Percentiles rank a stretch among this genome's conserved stretches.
These are phyloP conservation scores for Pleurostoma richardsiae DNA, from an alignment of 2,329 filamentous ascomycete species.

Conservation along the genomic window DNA sequence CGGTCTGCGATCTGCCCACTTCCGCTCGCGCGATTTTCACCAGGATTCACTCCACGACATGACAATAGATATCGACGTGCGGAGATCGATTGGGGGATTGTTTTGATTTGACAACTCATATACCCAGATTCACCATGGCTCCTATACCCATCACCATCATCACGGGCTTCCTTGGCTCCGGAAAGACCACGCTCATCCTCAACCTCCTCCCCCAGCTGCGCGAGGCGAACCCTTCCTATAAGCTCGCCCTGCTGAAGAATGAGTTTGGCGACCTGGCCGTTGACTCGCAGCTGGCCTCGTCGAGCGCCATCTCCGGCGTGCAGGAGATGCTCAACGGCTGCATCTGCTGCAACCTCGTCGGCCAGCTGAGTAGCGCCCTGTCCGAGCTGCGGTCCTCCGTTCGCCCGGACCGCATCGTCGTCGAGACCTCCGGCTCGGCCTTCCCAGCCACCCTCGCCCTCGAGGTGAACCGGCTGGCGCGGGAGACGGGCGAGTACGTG, in stretches of 20 bases:
- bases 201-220: conserved; percentile 87
- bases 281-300: conserved; percentile 84
- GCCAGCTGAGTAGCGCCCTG: conserved; percentile 78
- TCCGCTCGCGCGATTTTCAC: too few relatives aligned
- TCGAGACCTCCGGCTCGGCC: conserved; percentile 87
- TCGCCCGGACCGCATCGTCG: conserved; percentile 76
- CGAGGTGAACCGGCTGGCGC: conserved; percentile 75
- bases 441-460: conserved; percentile 87
- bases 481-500: conserved; percentile 64
- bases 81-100: too few relatives aligned
- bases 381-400: conserved; percentile 58
- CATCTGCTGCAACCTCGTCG: conserved; percentile 98
- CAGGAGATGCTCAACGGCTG: conserved; percentile 93
- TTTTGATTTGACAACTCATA: too few relatives aligned
- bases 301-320: conserved; percentile 79
- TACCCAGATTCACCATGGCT: conserved; percentile 38
- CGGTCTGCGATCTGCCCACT: too few relatives aligned
- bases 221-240: conserved; percentile 68
- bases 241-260: conserved; percentile 92
- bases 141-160: conserved; percentile 90
- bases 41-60: too few relatives aligned
- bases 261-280: conserved; percentile 94
- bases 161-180: conserved; percentile 92
- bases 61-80: too few relatives aligned
- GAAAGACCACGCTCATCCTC: conserved; percentile 93